Evolutionary conservation across 371 early-diverging fungal species (phyloP), one percentile per base, ranked within the genome.

Genomic region (Cokeromyces recurvatus): DNA sequence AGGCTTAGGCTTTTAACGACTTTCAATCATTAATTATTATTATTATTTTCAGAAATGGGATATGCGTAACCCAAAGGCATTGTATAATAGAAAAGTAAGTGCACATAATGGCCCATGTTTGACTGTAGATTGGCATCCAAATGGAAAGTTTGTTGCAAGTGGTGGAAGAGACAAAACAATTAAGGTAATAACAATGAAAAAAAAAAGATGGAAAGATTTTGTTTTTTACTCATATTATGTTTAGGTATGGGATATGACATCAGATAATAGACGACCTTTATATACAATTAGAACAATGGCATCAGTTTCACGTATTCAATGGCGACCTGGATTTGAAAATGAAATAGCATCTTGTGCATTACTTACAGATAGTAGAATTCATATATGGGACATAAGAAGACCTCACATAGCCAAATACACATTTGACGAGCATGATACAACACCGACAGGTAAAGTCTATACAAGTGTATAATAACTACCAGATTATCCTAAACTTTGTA

Each of bases 141-240:
- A 76, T 38, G 94, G 94, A 0, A 65, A 79, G 9, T 66, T 75
- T 24, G 59, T 91, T 1, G 94, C 92, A 0, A 89, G 82, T 43
- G 92, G 91, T 7, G 92, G 94, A 1, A 57, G 91, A 19, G 94
- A 94, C 49, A 82, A 82, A 43, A 74, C 81, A 8, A 91, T 94
- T 53, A 90, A 94, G 70, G 84, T 84, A 57, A 15, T 9, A 10
- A n/a, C n/a, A n/a, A n/a, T n/a, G n/a, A n/a, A n/a, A 22, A 24
- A 1, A 27, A 27, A 27, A 11, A 27, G n/a, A n/a, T n/a, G n/a
- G n/a, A n/a, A n/a, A n/a, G n/a, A n/a, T n/a, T n/a, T n/a, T n/a
- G n/a, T 27, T 27, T 27, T 16, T 16, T 2, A 19, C 44, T 21
- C 16, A 36, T 14, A 23, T 45, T 21, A 20, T 3, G 24, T 10